Evolutionary conservation across 495 filamentous ascomycete genomes (phyloP).

Genomic region (Penicillium maclennaniae): DNA sequence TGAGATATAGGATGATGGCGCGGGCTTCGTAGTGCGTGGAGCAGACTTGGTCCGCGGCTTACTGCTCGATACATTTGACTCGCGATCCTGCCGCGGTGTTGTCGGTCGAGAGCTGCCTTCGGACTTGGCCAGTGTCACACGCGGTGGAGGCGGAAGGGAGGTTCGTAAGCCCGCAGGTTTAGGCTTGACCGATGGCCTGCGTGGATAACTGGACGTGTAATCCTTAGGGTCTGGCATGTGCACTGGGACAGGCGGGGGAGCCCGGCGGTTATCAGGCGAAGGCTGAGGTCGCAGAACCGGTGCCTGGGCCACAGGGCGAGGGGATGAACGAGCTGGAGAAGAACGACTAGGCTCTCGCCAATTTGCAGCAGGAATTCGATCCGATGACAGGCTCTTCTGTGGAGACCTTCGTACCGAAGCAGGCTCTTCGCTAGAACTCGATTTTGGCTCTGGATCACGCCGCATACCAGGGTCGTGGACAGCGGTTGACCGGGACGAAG

Average conservation of each 20-base stretch:
- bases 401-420: slow-evolving; percentile 3
- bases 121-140: slow-evolving; percentile 13
- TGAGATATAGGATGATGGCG: slow-evolving; percentile 16
- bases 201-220: slow-evolving; percentile 17
- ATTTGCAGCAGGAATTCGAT: slow-evolving; percentile 26
- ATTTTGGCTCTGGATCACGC: slow-evolving; percentile 22
- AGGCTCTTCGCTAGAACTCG: slow-evolving; percentile 30
- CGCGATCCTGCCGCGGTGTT: slow-evolving; percentile 21
- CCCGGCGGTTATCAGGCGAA: slow-evolving; percentile 7
- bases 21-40: slow-evolving; percentile 15
- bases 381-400: slow-evolving; percentile 7
- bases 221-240: slow-evolving; percentile 23
- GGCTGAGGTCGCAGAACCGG: slow-evolving; percentile 4
- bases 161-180: slow-evolving; percentile 34
- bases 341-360: slow-evolving; percentile 31
- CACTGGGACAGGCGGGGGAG: slow-evolving; percentile 8
- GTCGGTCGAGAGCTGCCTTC: slow-evolving; percentile 16
- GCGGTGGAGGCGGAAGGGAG: slow-evolving; percentile 23
- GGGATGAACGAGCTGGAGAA: slow-evolving; percentile 12
- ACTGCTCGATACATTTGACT: slow-evolving; percentile 12
- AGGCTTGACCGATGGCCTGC: slow-evolving; percentile 37
- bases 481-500: slow-evolving; percentile 30
- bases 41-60: slow-evolving; percentile 26
- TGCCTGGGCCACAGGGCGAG: background rate
- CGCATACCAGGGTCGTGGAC: slow-evolving; percentile 25